These are phyloP conservation scores for Syzygium oleosum DNA, from an alignment of 345 rosid genomes.

Conservation along the genomic window DNA sequence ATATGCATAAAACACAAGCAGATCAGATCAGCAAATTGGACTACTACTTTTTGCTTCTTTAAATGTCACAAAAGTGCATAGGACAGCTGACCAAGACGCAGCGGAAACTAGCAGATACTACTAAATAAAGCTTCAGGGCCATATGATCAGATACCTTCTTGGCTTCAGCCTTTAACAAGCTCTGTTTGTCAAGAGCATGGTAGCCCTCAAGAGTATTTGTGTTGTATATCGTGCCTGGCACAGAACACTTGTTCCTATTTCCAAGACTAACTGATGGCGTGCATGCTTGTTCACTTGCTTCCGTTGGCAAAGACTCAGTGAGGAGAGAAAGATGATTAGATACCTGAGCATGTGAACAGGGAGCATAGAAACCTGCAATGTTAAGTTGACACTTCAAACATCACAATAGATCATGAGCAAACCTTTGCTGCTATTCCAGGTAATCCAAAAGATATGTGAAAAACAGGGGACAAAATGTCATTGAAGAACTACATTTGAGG, in stretches of 20 bases:
- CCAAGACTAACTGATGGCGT: slow-evolving; percentile 20
- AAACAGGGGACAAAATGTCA: background rate
- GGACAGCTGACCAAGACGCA: background rate
- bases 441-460: background rate
- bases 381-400: background rate
- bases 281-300: slow-evolving; percentile 23
- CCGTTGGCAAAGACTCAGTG: slow-evolving; percentile 56
- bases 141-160: slow-evolving; percentile 35
- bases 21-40: background rate
- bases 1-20: background rate
- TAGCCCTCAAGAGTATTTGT: slow-evolving; percentile 77
- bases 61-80: background rate
- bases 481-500: background rate
- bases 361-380: slow-evolving; percentile 67
- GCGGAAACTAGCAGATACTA: background rate
- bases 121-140: background rate
- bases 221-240: slow-evolving; percentile 73
- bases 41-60: background rate
- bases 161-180: slow-evolving; percentile 59
- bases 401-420: background rate
- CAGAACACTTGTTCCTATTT: slow-evolving; percentile 70
- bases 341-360: slow-evolving; percentile 76
- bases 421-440: background rate
- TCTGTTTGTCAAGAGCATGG: slow-evolving; percentile 48
- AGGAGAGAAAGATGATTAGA: slow-evolving; percentile 67